These are phyloP conservation scores for Trichopus zeylanicus DNA, from an alignment of 116 monocot species.

Conservation along the genomic window DNA sequence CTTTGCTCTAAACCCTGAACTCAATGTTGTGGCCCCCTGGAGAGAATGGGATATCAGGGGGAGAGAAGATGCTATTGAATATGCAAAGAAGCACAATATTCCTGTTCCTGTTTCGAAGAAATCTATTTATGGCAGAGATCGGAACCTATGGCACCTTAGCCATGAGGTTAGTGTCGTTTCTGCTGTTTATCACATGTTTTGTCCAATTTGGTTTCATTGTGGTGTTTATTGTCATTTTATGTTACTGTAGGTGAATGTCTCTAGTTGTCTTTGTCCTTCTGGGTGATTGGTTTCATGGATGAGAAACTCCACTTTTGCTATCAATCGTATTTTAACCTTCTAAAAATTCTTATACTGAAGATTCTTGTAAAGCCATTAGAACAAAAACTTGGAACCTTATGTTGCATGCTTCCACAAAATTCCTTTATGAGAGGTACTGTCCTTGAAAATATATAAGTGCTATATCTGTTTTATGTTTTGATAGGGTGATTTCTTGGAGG, in stretches of 20 bases:
- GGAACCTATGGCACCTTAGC: conserved; percentile 97
- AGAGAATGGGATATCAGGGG: conserved; percentile 97
- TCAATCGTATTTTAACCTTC: no score
- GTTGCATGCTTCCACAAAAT: no score
- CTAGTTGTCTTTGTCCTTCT: no score
- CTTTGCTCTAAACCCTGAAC: conserved; percentile 82
- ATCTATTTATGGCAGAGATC: conserved; percentile 95
- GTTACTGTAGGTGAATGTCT: no score
- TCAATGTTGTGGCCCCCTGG: conserved; percentile 94
- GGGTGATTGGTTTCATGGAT: no score
- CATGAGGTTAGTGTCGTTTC: conserved; percentile 40
- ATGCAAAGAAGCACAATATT: conserved; percentile 88
- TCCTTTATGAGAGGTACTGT: no score
- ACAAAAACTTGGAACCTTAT: no score
- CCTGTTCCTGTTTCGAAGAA: conserved; percentile 90
- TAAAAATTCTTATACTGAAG: no score
- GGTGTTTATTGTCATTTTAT: no score
- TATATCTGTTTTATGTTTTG: conserved; percentile 10
- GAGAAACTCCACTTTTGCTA: no score
- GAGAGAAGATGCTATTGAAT: conserved; percentile 92
- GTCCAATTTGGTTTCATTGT: not conserved
- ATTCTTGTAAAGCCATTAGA: no score
- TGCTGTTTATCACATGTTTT: not conserved
- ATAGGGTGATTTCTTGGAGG: conserved; percentile 91
- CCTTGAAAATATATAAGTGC: no score